A percentile compares a stretch with the other conserved stretches of the same genome.
These are phyloP conservation scores for Ogataea paradorogensis DNA, from an alignment of 805 yeast species.

Conservation along the genomic window DNA sequence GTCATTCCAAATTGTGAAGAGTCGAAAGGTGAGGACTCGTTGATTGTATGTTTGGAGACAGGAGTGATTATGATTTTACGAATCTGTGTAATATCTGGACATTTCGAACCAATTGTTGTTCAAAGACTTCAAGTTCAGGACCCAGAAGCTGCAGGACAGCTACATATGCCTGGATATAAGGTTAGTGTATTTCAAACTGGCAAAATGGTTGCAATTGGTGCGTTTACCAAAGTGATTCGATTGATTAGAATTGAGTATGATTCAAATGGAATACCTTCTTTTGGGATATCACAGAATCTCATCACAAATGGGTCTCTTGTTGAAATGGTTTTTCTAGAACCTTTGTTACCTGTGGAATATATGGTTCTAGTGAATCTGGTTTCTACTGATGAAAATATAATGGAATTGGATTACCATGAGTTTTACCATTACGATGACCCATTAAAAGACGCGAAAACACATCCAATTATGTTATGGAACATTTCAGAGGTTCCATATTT, in stretches of 20 bases:
- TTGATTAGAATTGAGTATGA: constrained; percentile 20
- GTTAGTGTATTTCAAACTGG: constrained; percentile 18
- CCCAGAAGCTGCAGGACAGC: neutral
- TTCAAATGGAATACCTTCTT: constrained; percentile 16
- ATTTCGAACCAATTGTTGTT: constrained; percentile 24
- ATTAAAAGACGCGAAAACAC: constrained; percentile 18
- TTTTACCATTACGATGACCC: constrained; percentile 17
- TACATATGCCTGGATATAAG: constrained; percentile 15
- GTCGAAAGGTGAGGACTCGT: constrained; percentile 26
- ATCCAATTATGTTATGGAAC: constrained; percentile 23
- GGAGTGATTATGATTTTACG: constrained; percentile 25
- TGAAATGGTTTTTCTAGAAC: constrained; percentile 23
- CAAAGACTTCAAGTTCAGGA: constrained; percentile 11
- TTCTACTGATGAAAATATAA: constrained; percentile 20
- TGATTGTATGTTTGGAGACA: constrained; percentile 23
- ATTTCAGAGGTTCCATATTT: constrained; percentile 29
- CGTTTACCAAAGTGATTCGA: constrained; percentile 23
- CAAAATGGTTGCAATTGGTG: constrained; percentile 24
- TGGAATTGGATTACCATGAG: constrained; percentile 26
- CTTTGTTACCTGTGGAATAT: constrained; percentile 16
- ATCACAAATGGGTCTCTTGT: constrained; percentile 25
- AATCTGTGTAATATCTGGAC: constrained; percentile 15
- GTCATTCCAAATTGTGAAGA: constrained; percentile 22
- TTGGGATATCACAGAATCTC: constrained; percentile 23
- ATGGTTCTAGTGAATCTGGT: constrained; percentile 24